Evolutionary conservation across 2,329 filamentous ascomycete genomes (phyloP), one percentile per base, ranked within the genome.

Genomic region (Colletotrichum sp.): DNA sequence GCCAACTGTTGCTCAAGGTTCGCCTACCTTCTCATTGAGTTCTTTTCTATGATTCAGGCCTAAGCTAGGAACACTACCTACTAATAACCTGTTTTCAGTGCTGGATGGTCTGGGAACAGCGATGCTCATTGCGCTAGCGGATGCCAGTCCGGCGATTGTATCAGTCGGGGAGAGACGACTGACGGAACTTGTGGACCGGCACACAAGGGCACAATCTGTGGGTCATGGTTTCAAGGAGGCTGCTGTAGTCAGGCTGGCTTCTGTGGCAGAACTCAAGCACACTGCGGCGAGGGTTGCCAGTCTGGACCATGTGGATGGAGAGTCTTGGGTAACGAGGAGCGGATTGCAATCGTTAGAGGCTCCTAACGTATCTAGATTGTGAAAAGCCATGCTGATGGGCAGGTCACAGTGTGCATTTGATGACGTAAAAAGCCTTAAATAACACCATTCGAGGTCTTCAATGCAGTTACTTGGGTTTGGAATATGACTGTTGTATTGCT

Each of bases 321-420:
- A 21, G 43, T 48, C 43, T 5, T 48, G n/a, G 43, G 43, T 13
- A 21, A 21, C n/a, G 43, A 48, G 43, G 43, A 48, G 43, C 43
- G 10, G 3, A 48, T 21, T 5, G n/a, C 43, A 48, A 48, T 48
- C 10, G 2, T 4, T 5, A 12, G 10, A 48, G n/a, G 10, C 10
- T 21, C 10, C n/a, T 48, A 43, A 43, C 1, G 0, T 12, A 43
- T 0, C 39, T n/a, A 43, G 1, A 43, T 1, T n/a, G 18, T 18
- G 9, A 6, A 43, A n/a, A 3, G 2, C 0, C 3, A 3, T n/a
- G 18, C 8, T 3, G 0, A n/a, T n/a, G 18, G 5, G 9, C 18
- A 43, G 9, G 3, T 43, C 39, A n/a, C 8, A 39, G 2, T 43
- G 5, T n/a, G 16, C 2, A 43, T 43, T 43, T 6, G 39, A 12